Evolutionary conservation across 441 rosid species (phyloP), one percentile per base, ranked within the genome.

Genomic region (Sinapis alba): DNA sequence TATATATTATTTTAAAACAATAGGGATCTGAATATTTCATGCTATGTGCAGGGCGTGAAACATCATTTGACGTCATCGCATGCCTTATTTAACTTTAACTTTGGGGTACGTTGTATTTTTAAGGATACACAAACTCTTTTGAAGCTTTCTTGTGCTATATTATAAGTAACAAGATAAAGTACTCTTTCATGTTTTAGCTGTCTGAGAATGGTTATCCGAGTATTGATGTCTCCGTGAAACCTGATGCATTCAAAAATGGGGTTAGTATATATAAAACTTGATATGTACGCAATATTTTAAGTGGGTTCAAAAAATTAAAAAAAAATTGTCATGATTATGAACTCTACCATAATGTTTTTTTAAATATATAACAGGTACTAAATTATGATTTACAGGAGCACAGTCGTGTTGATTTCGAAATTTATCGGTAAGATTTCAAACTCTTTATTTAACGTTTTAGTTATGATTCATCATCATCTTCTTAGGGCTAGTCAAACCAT

Each of bases 41-140:
- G 61, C 54, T 58, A 69, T 68, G 47, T 70, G 51, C 86, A 93
- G 96, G 98, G 97, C 75, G 75, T 91, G 70, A 86, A 84, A 27
- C 65, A 45, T 77, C 98, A 93, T 78, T 82, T 93, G 84, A 72
- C 74, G 78, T 81, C 93, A 16, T 89, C 97, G 19, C 97, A 93
- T 86, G 94, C 86, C 79, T 78, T 86, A 18, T 91, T 88, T 82
- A 78, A 82, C 58, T 93, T 80, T 77, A 89, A 83, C 50, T 89
- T 93, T 79, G 80, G 87, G 92, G 98, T 93, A 84, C 80, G 94
- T 87, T 84, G 69, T 78, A 5, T 79, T 59, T 73, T 59, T 72
- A 34, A 62, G 34, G 50, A 62, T 75, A n/a, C 15, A 36, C 24
- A 67, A 43, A 74, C 62, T 63, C 72, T 68, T 72, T 45, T 9